Percentiles rank a stretch among this genome's conserved stretches.
These are phyloP conservation scores for Aspergillus sp. DNA, from an alignment of 2,329 filamentous ascomycete species.

Conservation along the genomic window DNA sequence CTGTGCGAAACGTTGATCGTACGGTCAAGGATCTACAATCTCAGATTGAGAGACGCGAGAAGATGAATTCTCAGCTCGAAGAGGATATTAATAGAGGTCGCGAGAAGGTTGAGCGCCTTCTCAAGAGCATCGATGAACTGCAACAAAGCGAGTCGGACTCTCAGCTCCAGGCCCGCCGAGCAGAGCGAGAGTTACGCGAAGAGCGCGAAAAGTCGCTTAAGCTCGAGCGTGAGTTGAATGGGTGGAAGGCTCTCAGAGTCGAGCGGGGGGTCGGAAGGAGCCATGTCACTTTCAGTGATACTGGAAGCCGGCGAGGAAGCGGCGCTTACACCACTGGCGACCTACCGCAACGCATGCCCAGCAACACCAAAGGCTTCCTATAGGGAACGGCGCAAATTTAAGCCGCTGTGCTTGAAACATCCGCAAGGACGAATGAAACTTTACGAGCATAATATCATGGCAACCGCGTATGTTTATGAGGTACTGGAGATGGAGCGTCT, in stretches of 20 bases:
- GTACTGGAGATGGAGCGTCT: slow-evolving; percentile 8
- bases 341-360: slow-evolving; percentile 66
- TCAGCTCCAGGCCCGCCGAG: slow-evolving; percentile 78
- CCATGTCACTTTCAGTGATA: slow-evolving; percentile 38
- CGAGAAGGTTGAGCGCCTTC: slow-evolving; percentile 86
- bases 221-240: slow-evolving; percentile 85
- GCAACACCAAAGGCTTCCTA: slow-evolving; percentile 77
- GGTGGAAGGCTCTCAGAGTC: slow-evolving; percentile 69
- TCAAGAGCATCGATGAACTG: slow-evolving; percentile 89
- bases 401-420: neutral
- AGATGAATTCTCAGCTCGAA: slow-evolving; percentile 73
- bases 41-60: slow-evolving; percentile 91
- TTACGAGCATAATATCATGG: slow-evolving; percentile 20
- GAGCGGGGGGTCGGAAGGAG: slow-evolving; percentile 52
- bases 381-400: slow-evolving; percentile 33
- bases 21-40: slow-evolving; percentile 89
- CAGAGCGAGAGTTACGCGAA: slow-evolving; percentile 85
- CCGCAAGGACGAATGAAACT: neutral
- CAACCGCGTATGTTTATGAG: slow-evolving; percentile 12
- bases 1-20: slow-evolving; percentile 87
- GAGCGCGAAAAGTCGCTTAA: slow-evolving; percentile 78
- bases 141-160: slow-evolving; percentile 81
- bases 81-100: slow-evolving; percentile 84
- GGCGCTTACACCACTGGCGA: slow-evolving; percentile 46
- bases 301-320: slow-evolving; percentile 40